Base-by-base conservation (phyloP, 768 basidiomycete genomes). In the Russula virescens region DNA sequence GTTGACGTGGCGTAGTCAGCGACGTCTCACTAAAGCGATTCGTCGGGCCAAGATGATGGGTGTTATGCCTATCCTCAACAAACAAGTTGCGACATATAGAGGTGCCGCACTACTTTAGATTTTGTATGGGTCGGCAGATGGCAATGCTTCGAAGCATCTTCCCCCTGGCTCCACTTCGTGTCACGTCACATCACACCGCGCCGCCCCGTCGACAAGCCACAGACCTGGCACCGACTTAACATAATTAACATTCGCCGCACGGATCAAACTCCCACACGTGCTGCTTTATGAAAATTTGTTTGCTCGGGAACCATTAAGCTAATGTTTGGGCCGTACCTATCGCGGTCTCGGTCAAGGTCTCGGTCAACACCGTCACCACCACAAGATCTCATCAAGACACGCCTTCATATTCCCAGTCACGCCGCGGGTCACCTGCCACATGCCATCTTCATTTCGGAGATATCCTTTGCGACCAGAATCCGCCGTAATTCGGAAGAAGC, bases 21-120 rank as follows among this genome's bases (percentile, higher is more conserved):
- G 91, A 48, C 79, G 79, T 63, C 68, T 97, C 5, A 89, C 84
- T 62, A 93, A 93, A 74, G 90, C 94, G 48, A 87, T 97, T 61
- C 85, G 89, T 49, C 78, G 95, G 62, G 89, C 95, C 62, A 91
- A 88, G 75, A 87, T 87, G 81, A 94, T 96, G 90, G 95, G 95
- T 45, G 71, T 92, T 60, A 83, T 96, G 57, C 89, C 92, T 5
- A 66, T 76, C 40, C 58, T 67, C 49, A 58, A 46, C 53, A 66
- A 60, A 16, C 47, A 60, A 13, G 47, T 50, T 43, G 3, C 58
- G 25, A 43, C 19, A 23, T 63, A 59, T 55, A 49, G 31, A 59
- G 52, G 49, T 26, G 16, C 19, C 9, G 7, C 56, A 48, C 45
- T 31, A 19, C 8, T 26, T 11, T 53, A 58, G 57, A 51, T 40